Percentiles rank a stretch among this genome's conserved stretches.
These are phyloP conservation scores for Pseudonitzschia delicatissima DNA, from an alignment of 108 stramenopile species.

Conservation along the genomic window DNA sequence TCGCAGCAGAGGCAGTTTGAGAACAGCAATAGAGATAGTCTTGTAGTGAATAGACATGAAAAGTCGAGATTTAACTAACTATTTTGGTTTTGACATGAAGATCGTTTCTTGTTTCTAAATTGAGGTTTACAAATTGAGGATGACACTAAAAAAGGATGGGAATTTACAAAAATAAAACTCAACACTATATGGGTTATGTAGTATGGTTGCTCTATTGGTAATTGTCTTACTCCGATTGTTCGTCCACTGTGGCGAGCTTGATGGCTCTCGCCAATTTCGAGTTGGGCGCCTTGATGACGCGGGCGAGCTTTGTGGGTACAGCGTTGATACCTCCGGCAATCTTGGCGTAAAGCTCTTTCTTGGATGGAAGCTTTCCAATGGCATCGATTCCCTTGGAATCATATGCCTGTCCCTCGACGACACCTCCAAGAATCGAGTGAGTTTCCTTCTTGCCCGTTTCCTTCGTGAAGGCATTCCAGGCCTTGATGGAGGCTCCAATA, in stretches of 20 bases:
- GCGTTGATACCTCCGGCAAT: conserved; percentile 89
- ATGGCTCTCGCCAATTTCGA: conserved; percentile 84
- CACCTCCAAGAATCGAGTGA: conserved; percentile 74
- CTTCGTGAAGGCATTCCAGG: conserved; percentile 77
- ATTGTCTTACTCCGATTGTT: conserved; percentile 20
- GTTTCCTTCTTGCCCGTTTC: conserved; percentile 59
- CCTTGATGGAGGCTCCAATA: conserved; percentile 80
- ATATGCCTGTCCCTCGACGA: conserved; percentile 77
- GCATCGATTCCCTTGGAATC: conserved; percentile 74
- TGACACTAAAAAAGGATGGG: no score
- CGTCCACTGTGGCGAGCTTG: conserved; percentile 69
- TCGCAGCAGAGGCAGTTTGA: no score
- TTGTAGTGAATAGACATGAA: no score
- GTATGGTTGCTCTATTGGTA: not conserved
- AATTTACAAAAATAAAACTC: no score
- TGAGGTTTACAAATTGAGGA: no score
- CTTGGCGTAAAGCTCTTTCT: conserved; percentile 86
- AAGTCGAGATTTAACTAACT: no score
- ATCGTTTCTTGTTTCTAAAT: no score
- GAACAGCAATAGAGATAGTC: no score
- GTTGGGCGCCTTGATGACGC: conserved; percentile 86
- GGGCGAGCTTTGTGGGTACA: conserved; percentile 94
- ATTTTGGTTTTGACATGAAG: no score
- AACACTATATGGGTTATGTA: conserved; percentile 4
- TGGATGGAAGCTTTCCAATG: conserved; percentile 86